Evolutionary conservation across 2,329 filamentous ascomycete genomes (phyloP).

Genomic region (Alternaria triticimaculans): DNA sequence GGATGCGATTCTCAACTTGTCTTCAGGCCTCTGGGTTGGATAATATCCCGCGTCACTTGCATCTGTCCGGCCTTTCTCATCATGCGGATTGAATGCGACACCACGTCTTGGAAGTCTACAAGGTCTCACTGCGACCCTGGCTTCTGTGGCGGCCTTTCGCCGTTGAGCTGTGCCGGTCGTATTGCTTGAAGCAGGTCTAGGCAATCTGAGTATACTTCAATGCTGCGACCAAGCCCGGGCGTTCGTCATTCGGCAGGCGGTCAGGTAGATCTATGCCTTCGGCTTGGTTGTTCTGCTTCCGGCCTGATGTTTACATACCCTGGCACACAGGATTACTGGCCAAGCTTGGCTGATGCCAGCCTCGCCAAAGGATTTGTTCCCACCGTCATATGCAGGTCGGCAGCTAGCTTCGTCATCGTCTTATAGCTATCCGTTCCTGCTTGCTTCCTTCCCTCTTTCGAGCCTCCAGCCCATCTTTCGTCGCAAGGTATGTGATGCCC

Average conservation of each 20-base stretch:
- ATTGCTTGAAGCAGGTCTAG: conserved; percentile 27
- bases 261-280: conserved; percentile 23
- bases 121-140: conserved; percentile 26
- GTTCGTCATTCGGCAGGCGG: conserved; percentile 12
- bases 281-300: conserved; percentile 31
- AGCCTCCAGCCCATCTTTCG: conserved; percentile 35
- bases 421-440: conserved; percentile 39
- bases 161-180: conserved; percentile 22
- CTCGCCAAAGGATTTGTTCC: conserved; percentile 31
- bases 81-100: conserved; percentile 31
- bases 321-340: conserved; percentile 32
- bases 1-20: conserved; percentile 20
- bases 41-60: conserved; percentile 19
- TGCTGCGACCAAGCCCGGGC: conserved; percentile 23
- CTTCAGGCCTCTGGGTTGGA: conserved; percentile 28
- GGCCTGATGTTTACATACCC: conserved; percentile 30
- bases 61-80: conserved; percentile 22
- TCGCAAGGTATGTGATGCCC: conserved; percentile 35
- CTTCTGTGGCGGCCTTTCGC: conserved; percentile 18
- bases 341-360: conserved; percentile 34
- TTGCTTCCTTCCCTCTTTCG: conserved; percentile 18
- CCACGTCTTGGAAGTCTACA: conserved; percentile 26
- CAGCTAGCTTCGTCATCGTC: conserved; percentile 23
- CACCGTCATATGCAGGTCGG: conserved; percentile 30
- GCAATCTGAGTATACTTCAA: conserved; percentile 20